phyloP scores from a whole-genome alignment of 2,329 filamentous ascomycete genomes.

The Thielaviopsis punctulata region DNA sequence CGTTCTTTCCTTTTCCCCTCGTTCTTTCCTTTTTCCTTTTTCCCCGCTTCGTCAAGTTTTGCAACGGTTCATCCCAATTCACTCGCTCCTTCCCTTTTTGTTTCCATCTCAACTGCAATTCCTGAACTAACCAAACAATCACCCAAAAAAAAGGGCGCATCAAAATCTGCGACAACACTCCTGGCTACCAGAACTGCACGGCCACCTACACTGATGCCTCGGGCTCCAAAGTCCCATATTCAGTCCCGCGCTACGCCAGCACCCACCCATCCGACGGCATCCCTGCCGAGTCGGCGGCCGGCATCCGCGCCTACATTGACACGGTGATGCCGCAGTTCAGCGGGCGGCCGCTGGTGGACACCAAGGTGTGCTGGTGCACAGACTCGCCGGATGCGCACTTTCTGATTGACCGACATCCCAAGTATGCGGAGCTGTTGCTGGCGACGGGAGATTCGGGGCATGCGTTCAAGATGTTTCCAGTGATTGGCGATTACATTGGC shows the following conservation, averaged over 20 bases:
- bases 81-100: neutral
- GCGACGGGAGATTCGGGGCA: constrained; percentile 17
- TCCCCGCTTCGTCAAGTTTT: too few relatives aligned
- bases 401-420: constrained; percentile 17
- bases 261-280: constrained; percentile 10
- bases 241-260: constrained; percentile 12
- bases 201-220: constrained; percentile 5
- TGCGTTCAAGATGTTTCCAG: constrained; percentile 18
- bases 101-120: too few relatives aligned
- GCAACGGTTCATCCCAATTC: too few relatives aligned
- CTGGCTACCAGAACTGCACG: constrained; percentile 12
- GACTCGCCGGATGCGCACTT: constrained; percentile 21
- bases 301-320: constrained; percentile 11
- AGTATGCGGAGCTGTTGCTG: constrained; percentile 12
- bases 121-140: neutral
- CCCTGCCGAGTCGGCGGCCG: constrained; percentile 10
- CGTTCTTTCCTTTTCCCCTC: too few relatives aligned
- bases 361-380: constrained; percentile 19
- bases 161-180: constrained; percentile 14
- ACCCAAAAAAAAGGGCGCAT: constrained; percentile 4
- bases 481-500: constrained; percentile 15
- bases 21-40: too few relatives aligned
- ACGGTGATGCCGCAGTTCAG: constrained; percentile 16
- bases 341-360: constrained; percentile 14
- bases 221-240: constrained; percentile 11